Conservation (phyloP, 2,329 filamentous ascomycete genomes). For the Fusarium lateritium region DNA sequence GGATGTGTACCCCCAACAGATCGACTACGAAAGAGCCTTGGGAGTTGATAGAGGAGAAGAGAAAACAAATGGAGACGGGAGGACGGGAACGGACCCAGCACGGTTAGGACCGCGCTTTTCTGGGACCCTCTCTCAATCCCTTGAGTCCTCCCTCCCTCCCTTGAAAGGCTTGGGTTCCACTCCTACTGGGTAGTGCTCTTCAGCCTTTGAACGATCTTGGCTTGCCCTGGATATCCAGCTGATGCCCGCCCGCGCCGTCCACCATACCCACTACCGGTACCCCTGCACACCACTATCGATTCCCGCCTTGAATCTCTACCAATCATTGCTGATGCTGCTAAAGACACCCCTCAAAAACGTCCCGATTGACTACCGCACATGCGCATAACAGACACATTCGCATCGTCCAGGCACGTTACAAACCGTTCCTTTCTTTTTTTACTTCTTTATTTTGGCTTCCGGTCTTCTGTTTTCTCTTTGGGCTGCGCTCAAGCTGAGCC, state of each 20-base stretch:
- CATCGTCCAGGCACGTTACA: constrained; percentile 45
- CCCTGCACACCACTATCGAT: constrained; percentile 50
- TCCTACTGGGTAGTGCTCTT: constrained; percentile 34
- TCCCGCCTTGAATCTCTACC: constrained; percentile 25
- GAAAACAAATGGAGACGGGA: constrained; percentile 49
- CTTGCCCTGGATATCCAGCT: constrained; percentile 47
- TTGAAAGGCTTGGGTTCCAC: constrained; percentile 34
- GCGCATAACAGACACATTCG: constrained; percentile 45
- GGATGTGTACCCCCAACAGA: constrained; percentile 22
- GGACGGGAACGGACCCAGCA: constrained; percentile 48
- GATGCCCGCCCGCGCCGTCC: constrained; percentile 44
- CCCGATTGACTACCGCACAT: constrained; percentile 41
- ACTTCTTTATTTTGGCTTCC: constrained; percentile 9
- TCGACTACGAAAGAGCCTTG: background rate
- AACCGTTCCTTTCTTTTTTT: constrained; percentile 39
- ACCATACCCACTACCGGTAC: constrained; percentile 47
- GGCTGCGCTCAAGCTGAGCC: constrained; percentile 25
- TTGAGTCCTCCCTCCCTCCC: constrained; percentile 38
- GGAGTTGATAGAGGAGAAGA: constrained; percentile 38
- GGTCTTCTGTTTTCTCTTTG: constrained; percentile 29
- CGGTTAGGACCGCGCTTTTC: constrained; percentile 48
- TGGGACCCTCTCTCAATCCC: constrained; percentile 31
- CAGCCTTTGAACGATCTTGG: constrained; percentile 39
- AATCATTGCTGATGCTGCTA: constrained; percentile 45
- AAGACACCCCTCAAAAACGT: constrained; percentile 38